Conservation (phyloP, 805 yeast species). For the Limtongia smithiae region DNA sequence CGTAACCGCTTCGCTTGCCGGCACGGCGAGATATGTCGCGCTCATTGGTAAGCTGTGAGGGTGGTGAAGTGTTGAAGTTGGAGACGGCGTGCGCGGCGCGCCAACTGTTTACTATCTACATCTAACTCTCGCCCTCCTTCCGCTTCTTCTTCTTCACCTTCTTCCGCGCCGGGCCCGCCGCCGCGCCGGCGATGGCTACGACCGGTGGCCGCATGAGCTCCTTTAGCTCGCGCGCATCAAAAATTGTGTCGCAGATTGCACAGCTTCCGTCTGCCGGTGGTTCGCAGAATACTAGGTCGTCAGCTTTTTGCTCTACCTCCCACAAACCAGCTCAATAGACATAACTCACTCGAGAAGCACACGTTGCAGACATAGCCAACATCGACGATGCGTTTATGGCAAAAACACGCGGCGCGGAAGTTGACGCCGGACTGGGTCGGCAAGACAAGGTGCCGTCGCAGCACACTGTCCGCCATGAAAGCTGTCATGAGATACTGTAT, state of each 20-base stretch:
- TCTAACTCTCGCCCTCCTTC: conserved; percentile 4
- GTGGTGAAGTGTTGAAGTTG: too few species aligned
- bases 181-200: conserved; percentile 43
- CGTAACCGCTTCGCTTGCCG: too few species aligned
- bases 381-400: conserved; percentile 86
- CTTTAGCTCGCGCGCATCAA: conserved; percentile 60
- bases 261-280: conserved; percentile 63
- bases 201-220: conserved; percentile 60
- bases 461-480: conserved; percentile 77
- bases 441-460: conserved; percentile 68
- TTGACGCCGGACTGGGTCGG: conserved; percentile 86
- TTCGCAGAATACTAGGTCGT: conserved; percentile 43
- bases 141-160: conserved; percentile 37
- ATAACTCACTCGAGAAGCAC: conserved; percentile 65
- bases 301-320: neutral
- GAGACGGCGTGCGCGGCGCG: too few species aligned
- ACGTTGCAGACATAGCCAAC: conserved; percentile 94
- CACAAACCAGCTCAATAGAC: neutral
- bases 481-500: conserved; percentile 76
- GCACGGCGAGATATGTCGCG: too few species aligned
- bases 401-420: conserved; percentile 89
- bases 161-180: conserved; percentile 39
- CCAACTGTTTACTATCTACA: neutral
- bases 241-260: conserved; percentile 81
- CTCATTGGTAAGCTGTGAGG: too few species aligned